phyloP scores from a whole-genome alignment of 306 rosid genomes.

The peach (Prunus persica) region Prunus_persica_NCBIv2 NC_034009.1:29447501-29448000 shows the following conservation, averaged over 20 bases:
- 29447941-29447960: no score
- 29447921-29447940: no score
- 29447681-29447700: constrained; percentile 2
- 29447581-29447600: constrained; percentile 40
- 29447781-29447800: not conserved
- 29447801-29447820: not conserved
- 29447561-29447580: not conserved
- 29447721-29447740: not conserved
- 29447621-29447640: constrained; percentile 5
- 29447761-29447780: not conserved
- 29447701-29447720: not conserved
- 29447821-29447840: no score
- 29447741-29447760: not conserved
- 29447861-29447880: no score
- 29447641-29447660: constrained; percentile 5
- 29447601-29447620: constrained; percentile 35
- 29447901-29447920: no score
- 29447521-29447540: not conserved
- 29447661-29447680: constrained; percentile 12
- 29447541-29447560: not conserved
- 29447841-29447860: no score
- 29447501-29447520: constrained; percentile 37
- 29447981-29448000: no score
- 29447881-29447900: no score
- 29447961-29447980: no score